These are phyloP conservation scores for Tetrapyrgos nigripes DNA, from an alignment of 1,284 basidiomycete genomes.

Conservation along the genomic window DNA sequence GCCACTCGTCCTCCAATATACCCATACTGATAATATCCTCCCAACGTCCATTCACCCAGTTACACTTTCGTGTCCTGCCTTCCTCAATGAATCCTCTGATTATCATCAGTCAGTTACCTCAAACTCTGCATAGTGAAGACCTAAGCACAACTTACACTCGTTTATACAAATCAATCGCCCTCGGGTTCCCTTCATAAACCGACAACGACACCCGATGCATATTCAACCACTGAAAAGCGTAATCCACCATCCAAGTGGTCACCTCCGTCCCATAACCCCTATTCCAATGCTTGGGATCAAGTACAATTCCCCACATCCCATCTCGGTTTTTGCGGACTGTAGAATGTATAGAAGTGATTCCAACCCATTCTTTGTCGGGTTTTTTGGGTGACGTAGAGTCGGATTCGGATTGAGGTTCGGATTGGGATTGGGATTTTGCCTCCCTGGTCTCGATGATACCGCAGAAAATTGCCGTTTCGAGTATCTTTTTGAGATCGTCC, in stretches of 20 bases:
- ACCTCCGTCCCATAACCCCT: conserved; percentile 10
- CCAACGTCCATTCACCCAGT: conserved; percentile 13
- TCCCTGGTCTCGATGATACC: not conserved
- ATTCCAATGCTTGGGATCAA: conserved; percentile 1
- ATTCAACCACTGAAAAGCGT: not conserved
- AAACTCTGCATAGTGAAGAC: not conserved
- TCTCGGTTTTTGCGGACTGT: conserved; percentile 1
- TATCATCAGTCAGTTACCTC: conserved; percentile 13
- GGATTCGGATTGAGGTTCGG: too few relatives aligned
- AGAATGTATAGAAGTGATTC: not conserved
- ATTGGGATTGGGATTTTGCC: too few relatives aligned
- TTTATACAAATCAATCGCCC: conserved; percentile 5
- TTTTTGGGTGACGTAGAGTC: too few relatives aligned
- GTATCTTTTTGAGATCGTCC: conserved; percentile 31
- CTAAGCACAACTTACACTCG: not conserved
- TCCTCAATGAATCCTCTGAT: conserved; percentile 12
- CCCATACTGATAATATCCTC: conserved; percentile 11
- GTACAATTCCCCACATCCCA: not conserved
- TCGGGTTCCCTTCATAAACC: not conserved
- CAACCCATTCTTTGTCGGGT: not conserved
- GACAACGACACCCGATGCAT: conserved; percentile 11
- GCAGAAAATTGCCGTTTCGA: conserved; percentile 29
- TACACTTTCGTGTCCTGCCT: conserved; percentile 9
- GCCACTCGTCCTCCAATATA: conserved; percentile 15
- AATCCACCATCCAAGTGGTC: conserved; percentile 2